Evolutionary conservation across 1,284 basidiomycete genomes (phyloP).

Genomic region (Puccinia horiana): DNA sequence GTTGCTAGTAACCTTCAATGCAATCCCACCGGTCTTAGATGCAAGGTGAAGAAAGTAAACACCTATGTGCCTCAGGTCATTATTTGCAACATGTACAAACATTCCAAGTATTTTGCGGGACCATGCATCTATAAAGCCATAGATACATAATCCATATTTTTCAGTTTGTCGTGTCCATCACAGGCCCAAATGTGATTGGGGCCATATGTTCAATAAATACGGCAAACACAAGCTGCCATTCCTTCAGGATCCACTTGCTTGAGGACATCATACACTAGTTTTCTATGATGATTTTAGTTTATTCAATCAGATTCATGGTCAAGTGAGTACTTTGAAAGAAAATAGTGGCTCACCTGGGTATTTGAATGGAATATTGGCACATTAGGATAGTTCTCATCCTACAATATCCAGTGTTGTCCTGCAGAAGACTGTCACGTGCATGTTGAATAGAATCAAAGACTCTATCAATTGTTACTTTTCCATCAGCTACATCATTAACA

Average conservation of each 20-base stretch:
- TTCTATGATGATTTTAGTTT: not conserved
- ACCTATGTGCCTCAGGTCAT: slow-evolving; percentile 16
- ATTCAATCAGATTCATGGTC: not conserved
- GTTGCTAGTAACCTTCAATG: not conserved
- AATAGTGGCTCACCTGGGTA: not conserved
- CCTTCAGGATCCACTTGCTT: slow-evolving; percentile 10
- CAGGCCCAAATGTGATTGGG: not conserved
- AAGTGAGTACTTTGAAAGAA: too few relatives aligned
- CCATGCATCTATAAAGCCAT: slow-evolving; percentile 8
- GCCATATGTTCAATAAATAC: not conserved
- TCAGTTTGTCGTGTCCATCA: slow-evolving; percentile 7
- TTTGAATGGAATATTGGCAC: not conserved
- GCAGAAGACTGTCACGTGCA: not conserved
- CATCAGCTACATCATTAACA: not conserved
- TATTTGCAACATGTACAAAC: slow-evolving; percentile 12
- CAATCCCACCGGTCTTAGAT: slow-evolving; percentile 6
- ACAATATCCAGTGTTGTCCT: not conserved
- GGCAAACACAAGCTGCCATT: not conserved
- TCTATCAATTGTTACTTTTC: not conserved
- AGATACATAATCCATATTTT: not conserved
- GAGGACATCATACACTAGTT: not conserved
- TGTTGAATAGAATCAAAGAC: not conserved
- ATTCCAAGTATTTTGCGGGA: not conserved
- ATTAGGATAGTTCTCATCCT: not conserved
- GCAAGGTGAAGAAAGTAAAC: slow-evolving; percentile 9